phyloP scores from a whole-genome alignment of 1,139 yeast genomes.

The Debaryomyces psychrophilus region DNA sequence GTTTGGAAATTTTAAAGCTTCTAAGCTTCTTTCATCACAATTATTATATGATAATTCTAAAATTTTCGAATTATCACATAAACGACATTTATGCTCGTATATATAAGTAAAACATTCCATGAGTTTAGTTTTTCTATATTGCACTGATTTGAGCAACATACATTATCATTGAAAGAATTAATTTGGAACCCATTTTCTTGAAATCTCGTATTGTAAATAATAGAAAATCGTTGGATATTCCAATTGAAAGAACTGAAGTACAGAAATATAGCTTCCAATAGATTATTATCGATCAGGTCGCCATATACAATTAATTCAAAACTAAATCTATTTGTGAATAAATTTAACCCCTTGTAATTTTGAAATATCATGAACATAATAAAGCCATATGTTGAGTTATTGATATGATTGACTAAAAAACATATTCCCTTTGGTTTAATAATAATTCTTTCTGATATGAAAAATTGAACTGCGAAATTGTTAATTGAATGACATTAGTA shows the following conservation, averaged over 20 bases:
- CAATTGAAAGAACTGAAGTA: neutral
- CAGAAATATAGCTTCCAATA: neutral
- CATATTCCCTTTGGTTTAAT: neutral
- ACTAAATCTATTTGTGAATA: neutral
- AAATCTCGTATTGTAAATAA: neutral
- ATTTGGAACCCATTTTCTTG: neutral
- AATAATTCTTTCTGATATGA: neutral
- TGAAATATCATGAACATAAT: neutral
- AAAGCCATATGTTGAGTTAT: neutral
- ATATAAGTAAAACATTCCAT: neutral
- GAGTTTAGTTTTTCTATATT: neutral
- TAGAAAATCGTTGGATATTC: neutral
- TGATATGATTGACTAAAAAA: neutral
- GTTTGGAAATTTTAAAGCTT: neutral
- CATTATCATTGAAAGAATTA: neutral
- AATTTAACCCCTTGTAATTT: neutral
- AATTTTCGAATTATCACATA: neutral
- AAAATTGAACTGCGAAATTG: neutral
- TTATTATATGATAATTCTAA: conserved; percentile 5
- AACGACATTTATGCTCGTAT: neutral
- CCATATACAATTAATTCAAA: conserved; percentile 1
- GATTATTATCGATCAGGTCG: neutral
- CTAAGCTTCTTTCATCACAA: neutral
- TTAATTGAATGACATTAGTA: neutral
- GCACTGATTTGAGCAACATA: neutral